These are phyloP conservation scores for Botryotinia convoluta DNA, from an alignment of 2,329 filamentous ascomycete genomes.

Conservation along the genomic window DNA sequence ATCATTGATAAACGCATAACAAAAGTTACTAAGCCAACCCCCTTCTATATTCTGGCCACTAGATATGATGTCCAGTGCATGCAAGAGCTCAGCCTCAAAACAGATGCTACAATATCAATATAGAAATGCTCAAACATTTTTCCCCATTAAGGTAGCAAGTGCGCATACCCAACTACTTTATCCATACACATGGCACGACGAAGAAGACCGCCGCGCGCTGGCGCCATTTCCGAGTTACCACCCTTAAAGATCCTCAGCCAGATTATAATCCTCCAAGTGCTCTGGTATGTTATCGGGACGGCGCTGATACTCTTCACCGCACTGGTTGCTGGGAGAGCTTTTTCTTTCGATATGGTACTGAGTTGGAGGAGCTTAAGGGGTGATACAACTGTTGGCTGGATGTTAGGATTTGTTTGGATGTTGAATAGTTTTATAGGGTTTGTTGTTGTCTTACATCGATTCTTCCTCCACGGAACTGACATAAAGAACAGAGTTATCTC, in stretches of 20 bases:
- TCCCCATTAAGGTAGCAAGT: conserved; percentile 7
- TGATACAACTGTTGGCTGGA: conserved; percentile 69
- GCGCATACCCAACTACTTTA: conserved; percentile 6
- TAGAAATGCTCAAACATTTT: conserved; percentile 13
- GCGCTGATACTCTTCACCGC: conserved; percentile 66
- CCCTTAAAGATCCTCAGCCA: conserved; percentile 65
- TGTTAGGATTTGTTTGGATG: conserved; percentile 65
- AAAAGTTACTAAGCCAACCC: not conserved
- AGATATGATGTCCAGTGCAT: not conserved
- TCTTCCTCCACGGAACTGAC: conserved; percentile 9
- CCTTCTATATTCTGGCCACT: conserved; percentile 10
- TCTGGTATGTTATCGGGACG: conserved; percentile 61
- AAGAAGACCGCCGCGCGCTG: conserved; percentile 61
- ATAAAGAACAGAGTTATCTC: conserved; percentile 65
- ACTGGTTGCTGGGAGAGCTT: conserved; percentile 60
- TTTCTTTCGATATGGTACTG: conserved; percentile 57
- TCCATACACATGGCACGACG: conserved; percentile 41
- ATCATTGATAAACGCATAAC: not conserved
- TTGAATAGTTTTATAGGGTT: conserved; percentile 64
- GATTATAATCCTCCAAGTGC: conserved; percentile 61
- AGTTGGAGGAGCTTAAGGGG: conserved; percentile 63
- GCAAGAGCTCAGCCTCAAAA: not conserved
- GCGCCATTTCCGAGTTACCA: conserved; percentile 63
- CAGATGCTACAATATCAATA: not conserved
- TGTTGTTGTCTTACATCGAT: conserved; percentile 33